Percentiles rank a stretch among this genome's conserved stretches.
These are phyloP conservation scores for Myxozyma mucilagina DNA, from an alignment of 805 yeast species.

Conservation along the genomic window DNA sequence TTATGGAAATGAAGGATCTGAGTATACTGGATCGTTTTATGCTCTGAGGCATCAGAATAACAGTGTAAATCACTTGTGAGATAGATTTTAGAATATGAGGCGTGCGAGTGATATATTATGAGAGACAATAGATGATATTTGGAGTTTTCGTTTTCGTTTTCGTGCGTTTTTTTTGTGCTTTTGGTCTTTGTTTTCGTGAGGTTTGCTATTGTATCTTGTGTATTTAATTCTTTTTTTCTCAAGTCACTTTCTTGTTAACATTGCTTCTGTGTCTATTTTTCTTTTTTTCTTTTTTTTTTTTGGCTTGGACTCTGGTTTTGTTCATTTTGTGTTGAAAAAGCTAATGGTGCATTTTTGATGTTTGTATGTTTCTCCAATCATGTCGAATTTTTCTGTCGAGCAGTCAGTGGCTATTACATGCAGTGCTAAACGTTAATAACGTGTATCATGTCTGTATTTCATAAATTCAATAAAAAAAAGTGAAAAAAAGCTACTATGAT, in stretches of 20 bases:
- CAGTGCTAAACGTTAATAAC: no score
- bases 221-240: not conserved
- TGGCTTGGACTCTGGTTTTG: not conserved
- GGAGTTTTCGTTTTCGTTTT: not conserved
- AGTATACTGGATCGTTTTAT: conserved; percentile 30
- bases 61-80: conserved; percentile 6
- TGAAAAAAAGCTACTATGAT: no score
- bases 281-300: not conserved
- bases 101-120: not conserved
- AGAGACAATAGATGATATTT: not conserved
- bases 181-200: not conserved
- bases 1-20: conserved; percentile 25
- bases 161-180: not conserved
- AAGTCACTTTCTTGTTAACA: not conserved
- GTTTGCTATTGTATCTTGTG: not conserved
- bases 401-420: not conserved
- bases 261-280: not conserved
- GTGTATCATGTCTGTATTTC: no score
- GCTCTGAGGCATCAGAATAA: conserved; percentile 16
- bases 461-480: no score
- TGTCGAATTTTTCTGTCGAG: not conserved
- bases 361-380: not conserved
- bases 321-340: not conserved
- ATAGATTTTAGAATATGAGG: not conserved
- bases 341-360: no score